Base-by-base conservation (phyloP, 1,284 basidiomycete species). In the Leccinum griseonigrum region DNA sequence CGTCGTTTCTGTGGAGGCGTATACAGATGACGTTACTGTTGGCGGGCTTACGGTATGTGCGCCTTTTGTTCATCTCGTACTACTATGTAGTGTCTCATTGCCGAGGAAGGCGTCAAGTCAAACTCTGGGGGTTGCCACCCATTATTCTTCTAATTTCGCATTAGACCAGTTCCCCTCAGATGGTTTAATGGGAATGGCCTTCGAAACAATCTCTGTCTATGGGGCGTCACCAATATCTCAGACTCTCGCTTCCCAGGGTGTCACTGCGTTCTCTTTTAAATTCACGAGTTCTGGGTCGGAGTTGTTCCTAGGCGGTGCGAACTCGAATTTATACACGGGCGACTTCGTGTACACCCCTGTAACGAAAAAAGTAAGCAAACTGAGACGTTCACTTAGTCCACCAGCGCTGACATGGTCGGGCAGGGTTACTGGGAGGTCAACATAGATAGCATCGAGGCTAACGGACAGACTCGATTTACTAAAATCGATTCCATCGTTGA, bases 291-390 rank as follows among this genome's bases (percentile, higher is more conserved):
- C 72, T 13, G 77, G 76, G 31, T 75, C 77, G 3, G 75, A 78
- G 60, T 73, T 83, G n/a, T 76, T 68, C 60, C 70, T 83, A 16
- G 83, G 83, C 38, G 77, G 79, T 2, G 40, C 46, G 0, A 69
- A 74, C 58, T 14, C 62, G 10, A 56, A 34, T 2, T 43, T 71
- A 38, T 68, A 71, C 53, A 60, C 31, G 1, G 72, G 66, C 4
- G 9, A 16, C 13, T 65, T 67, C 16, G 60, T 60, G 16, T 72
- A 70, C 10, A 38, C 56, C 7, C 53, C 56, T 31, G 85, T 88
- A 83, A 91, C 56, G 65, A 61, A 56, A 3, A 10, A 60, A 18
- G 2, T 51, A 22, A 18, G 18, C 18, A 22, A 7, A 13, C 10
- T 31, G 70, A 70, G 36, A 67, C 68, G 26, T 26, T 32, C 13